Evolutionary conservation across 2,329 filamentous ascomycete genomes (phyloP), one percentile per base, ranked within the genome.

Genomic region (Kalmusia sp.): DNA sequence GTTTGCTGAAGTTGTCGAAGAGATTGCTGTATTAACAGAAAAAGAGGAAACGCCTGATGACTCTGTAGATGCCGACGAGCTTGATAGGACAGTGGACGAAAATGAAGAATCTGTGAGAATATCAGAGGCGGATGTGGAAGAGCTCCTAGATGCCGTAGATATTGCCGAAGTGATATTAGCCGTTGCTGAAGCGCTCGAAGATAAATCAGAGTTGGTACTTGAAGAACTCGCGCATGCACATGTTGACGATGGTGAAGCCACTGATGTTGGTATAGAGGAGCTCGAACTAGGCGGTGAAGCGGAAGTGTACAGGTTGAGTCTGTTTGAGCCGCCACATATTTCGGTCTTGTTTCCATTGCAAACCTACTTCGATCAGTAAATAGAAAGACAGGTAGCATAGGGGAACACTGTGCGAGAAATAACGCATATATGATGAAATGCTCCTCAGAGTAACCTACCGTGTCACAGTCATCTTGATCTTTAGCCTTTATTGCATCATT

Each of bases 371-470:
- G n/a, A n/a, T 52, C 17, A 55, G 48, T 19, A 14, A 14, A 31
- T 22, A 6, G 2, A 21, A 47, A 46, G 8, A 3, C 15, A 17
- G 14, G 24, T 3, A 28, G 12, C 7, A 30, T 17, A 39, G 34
- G n/a, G 21, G 37, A 12, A 38, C n/a, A 27, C 12, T n/a, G n/a
- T n/a, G 24, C 24, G 41, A 19, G 28, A n/a, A 14, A 41, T 9
- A 24, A 41, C 4, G 22, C 25, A 3, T 21, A n/a, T n/a, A n/a
- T n/a, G n/a, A n/a, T n/a, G n/a, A n/a, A n/a, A n/a, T n/a, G n/a
- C n/a, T n/a, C n/a, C n/a, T n/a, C n/a, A n/a, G n/a, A n/a, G n/a
- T 17, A 3, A 17, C 46, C 25, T 49, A 80, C 77, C 4, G 70
- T 64, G 22, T 85, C 80, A 40, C 62, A 61, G 25, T 28, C 41